phyloP scores from a whole-genome alignment of 2,329 filamentous ascomycete species.

The Claviceps maximensis region DNA sequence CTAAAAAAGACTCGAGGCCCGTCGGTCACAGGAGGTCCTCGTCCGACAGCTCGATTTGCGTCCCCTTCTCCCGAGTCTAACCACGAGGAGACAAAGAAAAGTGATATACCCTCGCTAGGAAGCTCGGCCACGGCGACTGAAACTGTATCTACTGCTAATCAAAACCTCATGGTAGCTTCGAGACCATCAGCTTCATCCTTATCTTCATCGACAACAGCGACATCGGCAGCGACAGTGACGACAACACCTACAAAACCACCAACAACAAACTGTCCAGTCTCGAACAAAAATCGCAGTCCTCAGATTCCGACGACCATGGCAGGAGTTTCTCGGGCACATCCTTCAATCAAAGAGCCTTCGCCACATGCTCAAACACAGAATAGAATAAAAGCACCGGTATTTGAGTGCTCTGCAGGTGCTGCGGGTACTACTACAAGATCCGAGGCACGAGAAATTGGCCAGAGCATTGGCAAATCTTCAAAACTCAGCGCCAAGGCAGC shows the following conservation, averaged over 20 bases:
- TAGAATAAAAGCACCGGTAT: constrained; percentile 13
- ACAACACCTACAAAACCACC: background rate
- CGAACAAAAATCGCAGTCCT: constrained; percentile 34
- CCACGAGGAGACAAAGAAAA: constrained; percentile 23
- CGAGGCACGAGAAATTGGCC: background rate
- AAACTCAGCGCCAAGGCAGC: constrained; percentile 30
- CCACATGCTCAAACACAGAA: constrained; percentile 11
- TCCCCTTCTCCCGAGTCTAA: constrained; percentile 38
- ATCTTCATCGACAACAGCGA: constrained; percentile 12
- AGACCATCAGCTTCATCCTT: constrained; percentile 4
- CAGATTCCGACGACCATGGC: constrained; percentile 25
- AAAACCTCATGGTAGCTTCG: constrained; percentile 24
- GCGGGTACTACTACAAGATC: background rate
- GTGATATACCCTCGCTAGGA: constrained; percentile 26
- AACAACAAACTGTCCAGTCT: constrained; percentile 29
- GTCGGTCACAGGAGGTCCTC: constrained; percentile 37
- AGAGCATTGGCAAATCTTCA: background rate
- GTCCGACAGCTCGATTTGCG: constrained; percentile 48
- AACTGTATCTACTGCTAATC: constrained; percentile 11
- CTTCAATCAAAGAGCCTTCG: background rate
- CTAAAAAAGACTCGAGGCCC: constrained; percentile 45
- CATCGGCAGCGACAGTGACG: background rate
- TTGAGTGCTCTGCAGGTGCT: constrained; percentile 11
- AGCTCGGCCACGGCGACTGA: constrained; percentile 23
- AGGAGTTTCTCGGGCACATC: background rate